Evolutionary conservation across 1,284 basidiomycete genomes (phyloP).

Genomic region (Fistulinella staudtii): DNA sequence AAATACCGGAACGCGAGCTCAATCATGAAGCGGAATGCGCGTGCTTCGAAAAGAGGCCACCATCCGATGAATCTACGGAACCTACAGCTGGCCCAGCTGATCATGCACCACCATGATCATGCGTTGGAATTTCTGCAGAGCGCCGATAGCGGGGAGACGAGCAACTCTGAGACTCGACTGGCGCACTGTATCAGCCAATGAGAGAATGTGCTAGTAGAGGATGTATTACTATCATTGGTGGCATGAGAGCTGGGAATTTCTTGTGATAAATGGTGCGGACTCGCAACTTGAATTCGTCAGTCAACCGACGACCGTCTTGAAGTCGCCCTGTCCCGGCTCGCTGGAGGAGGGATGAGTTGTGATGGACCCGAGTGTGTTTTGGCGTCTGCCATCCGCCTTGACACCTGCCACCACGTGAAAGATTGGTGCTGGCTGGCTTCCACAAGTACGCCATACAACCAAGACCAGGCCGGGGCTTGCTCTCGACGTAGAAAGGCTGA

Average conservation of each 20-base stretch:
- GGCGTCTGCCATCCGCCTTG: conserved; percentile 23
- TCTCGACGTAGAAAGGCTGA: conserved; percentile 27
- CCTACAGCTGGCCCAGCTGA: conserved; percentile 34
- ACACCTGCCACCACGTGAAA: conserved; percentile 34
- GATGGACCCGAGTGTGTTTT: conserved; percentile 29
- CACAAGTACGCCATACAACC: conserved; percentile 20
- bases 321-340: conserved; percentile 18
- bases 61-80: conserved; percentile 16
- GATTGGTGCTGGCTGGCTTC: conserved; percentile 20
- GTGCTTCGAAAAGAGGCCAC: conserved; percentile 28
- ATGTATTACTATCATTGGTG: not conserved
- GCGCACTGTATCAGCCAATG: conserved; percentile 32
- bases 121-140: conserved; percentile 23
- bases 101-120: conserved; percentile 36
- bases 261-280: conserved; percentile 26
- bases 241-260: conserved; percentile 28
- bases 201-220: conserved; percentile 6
- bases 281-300: conserved; percentile 17
- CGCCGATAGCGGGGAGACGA: conserved; percentile 11
- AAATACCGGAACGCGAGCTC: conserved; percentile 45
- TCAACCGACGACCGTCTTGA: conserved; percentile 17
- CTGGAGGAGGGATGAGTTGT: conserved; percentile 29
- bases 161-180: conserved; percentile 22
- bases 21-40: conserved; percentile 53
- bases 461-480: conserved; percentile 18